Conservation (phyloP, 305 asterid genomes). For the Fraxinus angustifolia region DNA sequence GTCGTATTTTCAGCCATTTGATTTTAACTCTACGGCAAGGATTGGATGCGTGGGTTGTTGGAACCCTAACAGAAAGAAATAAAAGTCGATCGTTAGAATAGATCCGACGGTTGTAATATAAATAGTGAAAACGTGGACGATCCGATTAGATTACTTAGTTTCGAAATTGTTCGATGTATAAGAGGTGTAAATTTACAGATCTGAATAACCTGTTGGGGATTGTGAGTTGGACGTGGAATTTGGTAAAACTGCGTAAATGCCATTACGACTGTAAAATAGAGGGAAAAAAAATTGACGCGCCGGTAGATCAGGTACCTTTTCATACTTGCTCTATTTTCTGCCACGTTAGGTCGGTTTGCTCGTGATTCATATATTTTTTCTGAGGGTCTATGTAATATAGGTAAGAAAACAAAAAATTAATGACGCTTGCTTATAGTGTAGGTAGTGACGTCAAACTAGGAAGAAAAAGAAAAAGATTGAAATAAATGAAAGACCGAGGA, state of each 20-base stretch:
- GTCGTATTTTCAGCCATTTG: not conserved
- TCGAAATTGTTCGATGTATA: conserved; percentile 19
- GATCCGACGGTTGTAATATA: conserved; percentile 18
- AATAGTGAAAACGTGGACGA: not conserved
- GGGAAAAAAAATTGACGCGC: conserved; percentile 20
- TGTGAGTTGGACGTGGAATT: not conserved
- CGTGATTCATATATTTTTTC: not conserved
- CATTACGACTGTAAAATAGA: conserved; percentile 20
- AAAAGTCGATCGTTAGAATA: not conserved
- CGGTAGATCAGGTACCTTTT: not conserved
- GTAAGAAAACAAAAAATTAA: not conserved
- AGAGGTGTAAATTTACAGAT: conserved; percentile 11
- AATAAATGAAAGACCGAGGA: not conserved
- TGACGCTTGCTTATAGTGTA: not conserved
- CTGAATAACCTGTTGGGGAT: not conserved
- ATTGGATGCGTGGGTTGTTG: conserved; percentile 24
- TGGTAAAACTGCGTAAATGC: conserved; percentile 5
- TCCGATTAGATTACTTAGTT: not conserved
- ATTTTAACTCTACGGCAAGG: conserved; percentile 20
- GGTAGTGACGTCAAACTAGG: not conserved
- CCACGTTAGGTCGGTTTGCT: not conserved
- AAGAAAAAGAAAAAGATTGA: not conserved
- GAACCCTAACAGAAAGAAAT: conserved; percentile 6
- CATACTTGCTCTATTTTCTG: not conserved
- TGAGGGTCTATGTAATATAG: not conserved